Base-by-base conservation (phyloP, 2,329 filamentous ascomycete genomes). In the Westerdykella aurantiaca region DNA sequence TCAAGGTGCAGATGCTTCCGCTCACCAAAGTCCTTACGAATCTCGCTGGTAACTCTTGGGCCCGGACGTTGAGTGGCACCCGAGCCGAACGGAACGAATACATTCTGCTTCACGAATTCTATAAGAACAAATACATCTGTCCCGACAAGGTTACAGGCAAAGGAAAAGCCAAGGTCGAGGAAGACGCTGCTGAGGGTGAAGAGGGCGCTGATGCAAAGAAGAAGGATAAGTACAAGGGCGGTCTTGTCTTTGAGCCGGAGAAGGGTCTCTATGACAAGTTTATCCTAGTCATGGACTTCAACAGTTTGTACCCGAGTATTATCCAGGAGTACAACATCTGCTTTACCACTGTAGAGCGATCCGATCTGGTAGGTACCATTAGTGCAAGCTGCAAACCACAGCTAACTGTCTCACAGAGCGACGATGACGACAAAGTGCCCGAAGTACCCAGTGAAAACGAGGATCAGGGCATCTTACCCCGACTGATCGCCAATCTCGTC, bases 301-400 rank as follows among this genome's bases (percentile, higher is more conserved):
- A 98, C 78, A 96, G 90, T 58, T 76, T 98, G 49, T 98, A 98
- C 60, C 93, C 93, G 25, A 96, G 88, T 63, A 97, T 98, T 61
- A 98, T 98, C 49, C 94, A 98, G 63, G 94, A 98, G 76, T 98
- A 83, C 73, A 98, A 98, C 69, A 98, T 98, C 56, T 98, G 94
- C 74, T 98, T 98, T 70, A 98, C 93, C 2, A 98, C 94, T 0
- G 89, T 98, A 6, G 87, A 97, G 49, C 79, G 93, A 56, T 75
- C 79, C 34, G 74, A 79, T 48, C 71, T 84, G 56, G 85, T 88
- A 78, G 9, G 25, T 29, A 29, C 25, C 7, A 9, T 12, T 7
- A 4, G 11, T 29, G 9, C 11, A 12, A 12, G 82, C 69, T 18
- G 31, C 42, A 31, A 33, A 42, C 22, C 14, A 4, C 29, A n/a